Conservation (phyloP, 2,329 filamentous ascomycete genomes). For the Neoarthrinium moseri region DNA sequence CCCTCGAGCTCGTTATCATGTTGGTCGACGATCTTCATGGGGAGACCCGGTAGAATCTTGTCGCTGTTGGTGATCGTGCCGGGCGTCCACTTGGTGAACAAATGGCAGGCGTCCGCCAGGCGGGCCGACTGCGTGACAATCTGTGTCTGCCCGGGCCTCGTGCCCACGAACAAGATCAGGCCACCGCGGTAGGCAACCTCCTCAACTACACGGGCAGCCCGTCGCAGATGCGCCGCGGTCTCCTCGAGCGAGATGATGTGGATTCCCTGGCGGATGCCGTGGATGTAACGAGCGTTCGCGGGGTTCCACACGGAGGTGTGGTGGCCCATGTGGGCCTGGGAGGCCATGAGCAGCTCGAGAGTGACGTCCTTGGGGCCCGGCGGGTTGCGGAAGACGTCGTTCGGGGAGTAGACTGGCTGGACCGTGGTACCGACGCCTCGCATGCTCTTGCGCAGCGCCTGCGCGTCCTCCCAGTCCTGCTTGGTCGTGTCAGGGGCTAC, state of each 20-base stretch:
- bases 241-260: slow-evolving; percentile 92
- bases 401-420: slow-evolving; percentile 61
- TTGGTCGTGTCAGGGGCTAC: slow-evolving; percentile 29
- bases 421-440: slow-evolving; percentile 47
- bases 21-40: slow-evolving; percentile 74
- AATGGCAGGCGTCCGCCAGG: slow-evolving; percentile 75
- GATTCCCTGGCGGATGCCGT: slow-evolving; percentile 81
- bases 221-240: slow-evolving; percentile 85
- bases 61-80: slow-evolving; percentile 91
- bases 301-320: slow-evolving; percentile 92
- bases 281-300: slow-evolving; percentile 90
- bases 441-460: slow-evolving; percentile 44
- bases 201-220: slow-evolving; percentile 88
- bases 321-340: slow-evolving; percentile 88
- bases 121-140: slow-evolving; percentile 79
- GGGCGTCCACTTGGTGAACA: slow-evolving; percentile 92
- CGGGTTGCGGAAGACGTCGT: slow-evolving; percentile 67
- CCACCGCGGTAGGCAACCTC: slow-evolving; percentile 82
- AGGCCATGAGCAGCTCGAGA: slow-evolving; percentile 85
- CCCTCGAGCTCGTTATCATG: slow-evolving; percentile 59
- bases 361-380: slow-evolving; percentile 78
- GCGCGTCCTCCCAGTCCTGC: slow-evolving; percentile 32
- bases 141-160: slow-evolving; percentile 75
- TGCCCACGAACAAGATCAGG: slow-evolving; percentile 88
- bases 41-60: slow-evolving; percentile 73